Conservation (phyloP, 169 alveolate species). For the Babesia divergens region DNA sequence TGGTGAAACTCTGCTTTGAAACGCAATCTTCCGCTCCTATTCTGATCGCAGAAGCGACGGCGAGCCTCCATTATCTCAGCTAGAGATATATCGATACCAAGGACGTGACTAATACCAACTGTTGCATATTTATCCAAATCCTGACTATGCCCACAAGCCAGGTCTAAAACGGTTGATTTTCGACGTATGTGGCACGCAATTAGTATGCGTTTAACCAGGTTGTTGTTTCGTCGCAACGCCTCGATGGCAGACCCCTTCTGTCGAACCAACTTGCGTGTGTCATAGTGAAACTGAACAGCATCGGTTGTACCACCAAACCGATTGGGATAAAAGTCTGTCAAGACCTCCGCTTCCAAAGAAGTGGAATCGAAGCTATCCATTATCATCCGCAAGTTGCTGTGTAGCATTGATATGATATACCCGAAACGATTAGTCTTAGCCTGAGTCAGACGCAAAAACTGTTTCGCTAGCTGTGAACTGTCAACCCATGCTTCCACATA, state of each 20-base stretch:
- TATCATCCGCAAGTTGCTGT: conserved; percentile 48
- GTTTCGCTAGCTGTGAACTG: conserved; percentile 32
- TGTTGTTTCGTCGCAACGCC: conserved; percentile 75
- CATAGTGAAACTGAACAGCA: conserved; percentile 78
- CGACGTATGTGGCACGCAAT: conserved; percentile 66
- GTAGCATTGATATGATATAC: conserved; percentile 38
- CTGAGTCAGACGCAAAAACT: conserved; percentile 16
- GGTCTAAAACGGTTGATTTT: conserved; percentile 77
- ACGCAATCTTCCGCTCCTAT: conserved; percentile 51
- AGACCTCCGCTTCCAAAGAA: conserved; percentile 6
- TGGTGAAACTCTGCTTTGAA: conserved; percentile 77
- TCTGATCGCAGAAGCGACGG: conserved; percentile 70
- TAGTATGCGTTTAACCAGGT: conserved; percentile 78
- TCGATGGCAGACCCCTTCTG: conserved; percentile 78
- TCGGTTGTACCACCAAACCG: conserved; percentile 80
- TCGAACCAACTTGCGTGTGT: conserved; percentile 75
- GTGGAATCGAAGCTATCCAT: conserved; percentile 30
- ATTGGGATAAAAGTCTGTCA: conserved; percentile 76
- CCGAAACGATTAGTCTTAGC: conserved; percentile 48
- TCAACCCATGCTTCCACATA: neutral
- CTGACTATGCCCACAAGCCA: conserved; percentile 89
- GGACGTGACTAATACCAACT: conserved; percentile 73
- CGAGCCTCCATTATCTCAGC: conserved; percentile 84
- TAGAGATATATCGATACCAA: conserved; percentile 85
- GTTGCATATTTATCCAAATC: conserved; percentile 83